phyloP scores from a whole-genome alignment of 371 early-diverging fungal species.

The Mucor indicus region DNA sequence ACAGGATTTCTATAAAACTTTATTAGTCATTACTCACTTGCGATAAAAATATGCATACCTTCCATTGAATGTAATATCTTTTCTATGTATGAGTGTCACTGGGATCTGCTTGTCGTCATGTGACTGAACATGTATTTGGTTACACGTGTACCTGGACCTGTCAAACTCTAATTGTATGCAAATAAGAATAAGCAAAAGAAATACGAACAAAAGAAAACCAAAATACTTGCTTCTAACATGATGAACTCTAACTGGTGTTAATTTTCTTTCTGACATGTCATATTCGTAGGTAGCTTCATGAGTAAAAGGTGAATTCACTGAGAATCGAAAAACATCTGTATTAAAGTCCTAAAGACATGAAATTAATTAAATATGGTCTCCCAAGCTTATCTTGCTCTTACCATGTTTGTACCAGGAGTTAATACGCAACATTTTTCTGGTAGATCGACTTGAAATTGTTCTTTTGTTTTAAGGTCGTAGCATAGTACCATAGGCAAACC shows the following conservation, averaged over 20 bases:
- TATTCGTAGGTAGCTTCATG: constrained; percentile 71
- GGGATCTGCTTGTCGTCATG: constrained; percentile 56
- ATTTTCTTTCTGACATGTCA: constrained; percentile 51
- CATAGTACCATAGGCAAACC: constrained; percentile 61
- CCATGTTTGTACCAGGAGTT: constrained; percentile 64
- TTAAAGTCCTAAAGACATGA: constrained; percentile 53
- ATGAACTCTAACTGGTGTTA: constrained; percentile 48
- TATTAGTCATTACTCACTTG: no score
- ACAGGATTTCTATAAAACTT: constrained; percentile 65
- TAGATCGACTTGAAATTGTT: constrained; percentile 50
- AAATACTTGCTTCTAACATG: constrained; percentile 44
- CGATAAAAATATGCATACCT: constrained; percentile 22
- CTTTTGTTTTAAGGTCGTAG: constrained; percentile 40
- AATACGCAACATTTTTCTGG: constrained; percentile 63
- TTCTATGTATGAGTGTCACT: constrained; percentile 66
- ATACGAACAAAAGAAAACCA: no score
- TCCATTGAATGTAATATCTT: constrained; percentile 45
- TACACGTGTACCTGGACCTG: constrained; percentile 47
- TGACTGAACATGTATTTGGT: constrained; percentile 49
- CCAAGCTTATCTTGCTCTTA: constrained; percentile 16
- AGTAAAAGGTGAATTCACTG: constrained; percentile 65
- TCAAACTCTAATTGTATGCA: constrained; percentile 45
- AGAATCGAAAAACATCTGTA: constrained; percentile 66
- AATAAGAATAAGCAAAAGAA: no score
- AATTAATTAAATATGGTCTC: not conserved